Base-by-base conservation (phyloP, 2,329 filamentous ascomycete genomes). In the Talaromyces albobiverticillius region DNA sequence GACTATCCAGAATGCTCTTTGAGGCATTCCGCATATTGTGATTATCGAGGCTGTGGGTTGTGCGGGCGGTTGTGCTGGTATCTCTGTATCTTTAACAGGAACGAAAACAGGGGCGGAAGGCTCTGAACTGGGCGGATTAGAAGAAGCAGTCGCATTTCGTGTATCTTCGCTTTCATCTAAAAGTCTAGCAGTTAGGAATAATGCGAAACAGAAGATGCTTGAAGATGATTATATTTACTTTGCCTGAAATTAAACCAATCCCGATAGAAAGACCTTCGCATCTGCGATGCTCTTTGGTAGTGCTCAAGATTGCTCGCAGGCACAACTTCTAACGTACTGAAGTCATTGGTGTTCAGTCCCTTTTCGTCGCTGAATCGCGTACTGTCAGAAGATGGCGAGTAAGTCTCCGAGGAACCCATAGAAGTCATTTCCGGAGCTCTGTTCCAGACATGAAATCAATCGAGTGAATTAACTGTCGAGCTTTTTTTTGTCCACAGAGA, bases 271-370 rank as follows among this genome's bases (percentile, higher is more conserved):
- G 46, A 38, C 5, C 29, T 48, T 11, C 34, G 42, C 7, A 40
- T 20, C 34, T 53, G 32, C 13, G 51, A 53, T 10, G 29, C 25
- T 18, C 31, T 47, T 48, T 32, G 46, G n/a, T 53, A 53, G 22
- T 46, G 42, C 36, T 53, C 51, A 0, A 53, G 26, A 9, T 43
- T 46, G 20, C 51, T 53, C 4, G 32, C 25, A 9, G 26, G 51
- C 26, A 53, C 51, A 5, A 53, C 51, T 25, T 53, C 51, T 23
- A 53, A 23, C 16, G 51, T 53, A n/a, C 51, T 53, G 20, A 34
- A 53, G 3, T n/a, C 47, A 40, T 38, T n/a, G n/a, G n/a, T n/a
- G n/a, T n/a, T n/a, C n/a, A n/a, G 34, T 10, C 14, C 4, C 6
- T 48, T 48, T 34, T 48, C 46, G 20, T 26, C 20, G 8, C 25